Evolutionary conservation across 192 early-diverging fungal species (phyloP).

Genomic region (Backusella macrospora): DNA sequence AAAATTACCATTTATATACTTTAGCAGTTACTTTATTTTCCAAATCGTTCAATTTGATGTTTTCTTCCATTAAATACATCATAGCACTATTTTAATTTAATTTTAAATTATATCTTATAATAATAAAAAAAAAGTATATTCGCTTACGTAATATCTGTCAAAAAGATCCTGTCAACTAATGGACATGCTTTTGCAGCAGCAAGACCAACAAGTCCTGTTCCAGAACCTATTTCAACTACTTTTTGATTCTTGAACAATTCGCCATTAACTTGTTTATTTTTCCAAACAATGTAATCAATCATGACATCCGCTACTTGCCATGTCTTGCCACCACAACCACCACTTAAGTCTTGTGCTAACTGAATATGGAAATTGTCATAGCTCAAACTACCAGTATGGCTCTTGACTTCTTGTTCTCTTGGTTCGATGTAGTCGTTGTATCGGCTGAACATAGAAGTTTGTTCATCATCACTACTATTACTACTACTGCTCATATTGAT

Average conservation of each 20-base stretch:
- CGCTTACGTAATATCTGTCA: constrained; percentile 53
- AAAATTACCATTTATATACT: constrained; percentile 30
- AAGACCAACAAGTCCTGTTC: constrained; percentile 54
- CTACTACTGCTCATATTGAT: neutral
- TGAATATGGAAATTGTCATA: constrained; percentile 9
- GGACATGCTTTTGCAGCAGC: constrained; percentile 41
- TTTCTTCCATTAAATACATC: constrained; percentile 51
- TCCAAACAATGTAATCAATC: constrained; percentile 43
- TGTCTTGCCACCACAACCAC: constrained; percentile 54
- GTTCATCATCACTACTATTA: neutral
- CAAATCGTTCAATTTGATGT: constrained; percentile 41
- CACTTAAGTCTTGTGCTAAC: constrained; percentile 30
- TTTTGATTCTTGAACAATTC: constrained; percentile 18
- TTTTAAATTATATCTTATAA: neutral
- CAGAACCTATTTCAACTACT: constrained; percentile 47
- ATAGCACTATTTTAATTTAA: constrained; percentile 28
- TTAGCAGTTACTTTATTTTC: constrained; percentile 8
- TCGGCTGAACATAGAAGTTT: neutral
- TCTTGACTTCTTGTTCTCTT: neutral
- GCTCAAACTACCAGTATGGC: neutral
- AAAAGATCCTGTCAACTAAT: constrained; percentile 27
- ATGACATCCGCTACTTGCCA: constrained; percentile 53
- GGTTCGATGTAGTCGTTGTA: neutral
- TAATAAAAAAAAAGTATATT: neutral
- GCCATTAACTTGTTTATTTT: neutral